Base-by-base conservation (phyloP, 768 basidiomycete species). In the Lactifluus echinatus region DNA sequence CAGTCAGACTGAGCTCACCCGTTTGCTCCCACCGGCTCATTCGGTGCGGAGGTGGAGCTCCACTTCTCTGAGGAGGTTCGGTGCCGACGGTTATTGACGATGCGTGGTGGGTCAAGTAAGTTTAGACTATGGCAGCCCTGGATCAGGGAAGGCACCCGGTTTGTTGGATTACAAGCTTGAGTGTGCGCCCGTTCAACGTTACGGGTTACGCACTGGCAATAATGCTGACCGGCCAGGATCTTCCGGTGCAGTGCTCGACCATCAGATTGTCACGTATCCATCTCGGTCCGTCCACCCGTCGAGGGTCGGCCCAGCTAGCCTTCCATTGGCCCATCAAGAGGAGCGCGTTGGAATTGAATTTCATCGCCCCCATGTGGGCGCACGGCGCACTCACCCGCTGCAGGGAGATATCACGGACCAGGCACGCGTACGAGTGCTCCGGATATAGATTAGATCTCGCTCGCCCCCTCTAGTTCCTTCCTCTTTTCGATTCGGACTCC, bases 291-390 rank as follows among this genome's bases (percentile, higher is more conserved):
- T 34, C 21, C 21, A 55, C 8, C n/a, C 50, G n/a, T 12, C 10
- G 8, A n/a, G n/a, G n/a, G 14, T 26, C 23, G 31, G 29, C 47
- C 39, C 47, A 49, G 37, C 39, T 28, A n/a, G 28, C 53, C 36
- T 21, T 29, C 39, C 45, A 21, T 47, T 39, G 36, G 36, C 8
- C 4, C 21, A 8, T 24, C 17, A 28, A 47, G 45, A 54, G n/a
- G 53, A 24, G 43, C 52, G 52, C 52, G 45, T n/a, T n/a, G n/a
- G n/a, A n/a, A n/a, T n/a, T n/a, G 24, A 43, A 53, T 54, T 50
- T 26, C 17, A 19, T n/a, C n/a, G n/a, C n/a, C 17, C 17, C 29
- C 50, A 5, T 39, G 23, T 21, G 4, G 21, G 33, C 34, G 14
- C 33, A 15, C 37, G n/a, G n/a, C n/a, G n/a, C n/a, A n/a, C n/a